Percentiles rank a stretch among this genome's conserved stretches.
phyloP scores from a whole-genome alignment of 2,329 filamentous ascomycete genomes.

The Fusarium temperatum region DNA sequence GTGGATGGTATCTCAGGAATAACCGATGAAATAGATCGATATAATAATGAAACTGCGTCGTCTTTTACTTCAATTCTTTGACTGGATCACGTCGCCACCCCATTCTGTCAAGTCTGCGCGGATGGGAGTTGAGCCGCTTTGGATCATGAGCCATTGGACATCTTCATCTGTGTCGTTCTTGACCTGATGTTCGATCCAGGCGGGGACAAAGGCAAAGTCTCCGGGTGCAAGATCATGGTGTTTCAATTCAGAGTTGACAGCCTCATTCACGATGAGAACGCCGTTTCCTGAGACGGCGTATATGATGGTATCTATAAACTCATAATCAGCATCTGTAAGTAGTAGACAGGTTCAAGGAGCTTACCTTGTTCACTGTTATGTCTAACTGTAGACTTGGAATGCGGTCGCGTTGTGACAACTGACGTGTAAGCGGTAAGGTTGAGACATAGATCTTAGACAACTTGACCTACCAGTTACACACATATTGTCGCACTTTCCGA shows the following conservation, averaged over 20 bases:
- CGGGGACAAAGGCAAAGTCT: conserved; percentile 76
- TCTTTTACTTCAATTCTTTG: conserved; percentile 19
- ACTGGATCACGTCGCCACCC: conserved; percentile 58
- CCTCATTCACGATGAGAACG: conserved; percentile 65
- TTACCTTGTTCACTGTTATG: conserved; percentile 75
- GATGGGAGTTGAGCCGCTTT: conserved; percentile 67
- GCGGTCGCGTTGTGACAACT: conserved; percentile 72
- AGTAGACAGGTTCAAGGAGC: conserved; percentile 8
- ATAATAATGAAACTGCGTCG: not conserved
- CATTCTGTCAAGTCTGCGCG: conserved; percentile 71
- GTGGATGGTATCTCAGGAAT: conserved; percentile 8
- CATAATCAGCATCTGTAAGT: conserved; percentile 5
- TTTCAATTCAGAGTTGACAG: conserved; percentile 60
- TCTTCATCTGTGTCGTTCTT: conserved; percentile 71
- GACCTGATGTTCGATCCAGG: conserved; percentile 76
- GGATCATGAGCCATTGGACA: conserved; percentile 71
- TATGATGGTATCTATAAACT: conserved; percentile 68
- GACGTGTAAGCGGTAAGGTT: not conserved
- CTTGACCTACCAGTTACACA: conserved; percentile 69
- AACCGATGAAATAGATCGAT: not conserved
- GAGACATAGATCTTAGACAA: not conserved
- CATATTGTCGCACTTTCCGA: conserved; percentile 70
- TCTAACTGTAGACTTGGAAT: conserved; percentile 69
- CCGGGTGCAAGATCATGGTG: conserved; percentile 67
- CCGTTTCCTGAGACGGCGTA: conserved; percentile 71